Evolutionary conservation across 768 basidiomycete species (phyloP), one percentile per base, ranked within the genome.

Genomic region (Fistulinella prunicolor): DNA sequence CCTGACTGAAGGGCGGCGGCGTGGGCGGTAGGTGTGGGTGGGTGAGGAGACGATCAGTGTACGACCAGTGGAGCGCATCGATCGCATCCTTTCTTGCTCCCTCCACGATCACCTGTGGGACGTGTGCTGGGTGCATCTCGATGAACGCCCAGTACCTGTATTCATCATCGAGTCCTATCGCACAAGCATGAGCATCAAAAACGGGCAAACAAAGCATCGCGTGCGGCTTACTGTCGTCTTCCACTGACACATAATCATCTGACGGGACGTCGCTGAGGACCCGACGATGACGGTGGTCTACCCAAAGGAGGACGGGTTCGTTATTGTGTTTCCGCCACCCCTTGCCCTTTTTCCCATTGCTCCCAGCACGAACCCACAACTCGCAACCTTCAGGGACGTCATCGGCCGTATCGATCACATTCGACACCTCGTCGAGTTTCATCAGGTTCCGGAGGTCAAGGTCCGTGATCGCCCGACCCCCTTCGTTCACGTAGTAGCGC

Each of bases 71-170:
- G 53, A 92, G 70, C 0, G 80, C 79, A 45, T 91, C 86, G 58
- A 85, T 73, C 1, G 89, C 89, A 54, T 92, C 89, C 0, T 71
- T 66, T 41, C 76, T 76, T 9, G 84, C 82, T 36, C 72, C 74
- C 7, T 67, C 57, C 8, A 83, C 77, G 22, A 91, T 70, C 26
- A n/a, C 57, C n/a, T 32, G 56, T 0, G 74, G 60, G 8, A 73
- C 70, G 62, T 92, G 89, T 0, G 85, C 86, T 0, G 89, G 89
- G 56, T 91, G 88, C 28, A 77, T 68, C 63, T 89, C 85, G 68
- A 92, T 76, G 60, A 83, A 92, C 6, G 80, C 70, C 90, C 90
- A 92, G 59, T 89, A 92, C 46, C 85, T 74, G 56, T 85, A 88
- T 59, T 89, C 86, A 58, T 82, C 74, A 46, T 90, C 86, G 19